Base-by-base conservation (phyloP, 192 early-diverging fungal genomes). In the Backusella australiensis region DNA sequence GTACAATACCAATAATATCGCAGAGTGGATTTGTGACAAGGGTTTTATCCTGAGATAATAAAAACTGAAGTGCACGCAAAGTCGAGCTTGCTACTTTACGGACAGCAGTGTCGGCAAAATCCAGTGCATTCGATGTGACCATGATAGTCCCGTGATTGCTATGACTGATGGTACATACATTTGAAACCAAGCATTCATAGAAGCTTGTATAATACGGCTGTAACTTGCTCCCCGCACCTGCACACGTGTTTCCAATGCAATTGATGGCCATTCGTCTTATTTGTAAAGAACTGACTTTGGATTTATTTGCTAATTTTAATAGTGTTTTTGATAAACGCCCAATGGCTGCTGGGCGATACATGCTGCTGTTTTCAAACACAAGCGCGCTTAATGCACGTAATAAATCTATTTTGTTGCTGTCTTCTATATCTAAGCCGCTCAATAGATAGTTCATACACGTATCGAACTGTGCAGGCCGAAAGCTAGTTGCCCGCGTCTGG, bases 181-280 rank as follows among this genome's bases (percentile, higher is more conserved):
- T 88, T 19, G 75, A 72, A 17, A 90, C 66, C 9, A 92, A 65
- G 4, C 87, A 72, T 19, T 85, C 83, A 65, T 86, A 90, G 39
- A 92, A 85, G 26, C 73, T 35, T 15, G 80, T 79, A 73, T 89
- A 88, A 63, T 86, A 74, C 6, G 65, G 39, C 15, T 83, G 78
- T 42, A 84, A 73, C 29, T 90, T 87, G 6, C 86, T 35, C 15
- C 91, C 91, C 19, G 86, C 88, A 34, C 86, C 87, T n/a, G 84
- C 79, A 52, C 88, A 89, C 21, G 88, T 34, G 69, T 92, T 93
- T 23, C 89, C 90, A n/a, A 94, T 67, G 74, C 91, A 91, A 69
- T 86, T 88, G 72, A 94, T 79, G 1, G 91, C 89, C 88, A 92
- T 91, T 39, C 88, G 75, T n/a, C 87, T 81, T 23, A 81, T 65